Percentiles rank a stretch among this genome's conserved stretches.
Evolutionary conservation across 2,329 filamentous ascomycete species (phyloP).

Genomic region (Fusarium miscanthi): DNA sequence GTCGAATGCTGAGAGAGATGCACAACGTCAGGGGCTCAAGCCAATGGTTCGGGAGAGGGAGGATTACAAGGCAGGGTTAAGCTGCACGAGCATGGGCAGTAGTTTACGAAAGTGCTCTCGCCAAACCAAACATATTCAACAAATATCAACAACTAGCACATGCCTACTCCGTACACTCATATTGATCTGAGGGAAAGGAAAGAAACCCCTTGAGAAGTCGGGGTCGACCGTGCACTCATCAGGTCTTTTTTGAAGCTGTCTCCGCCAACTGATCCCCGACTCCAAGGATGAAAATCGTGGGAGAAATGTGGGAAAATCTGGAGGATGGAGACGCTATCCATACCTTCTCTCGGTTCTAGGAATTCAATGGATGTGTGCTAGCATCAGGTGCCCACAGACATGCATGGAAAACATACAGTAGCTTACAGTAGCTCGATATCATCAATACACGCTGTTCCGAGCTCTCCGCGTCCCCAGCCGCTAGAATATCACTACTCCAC

Average conservation of each 20-base stretch:
- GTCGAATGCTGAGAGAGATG: constrained; percentile 30
- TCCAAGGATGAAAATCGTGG: constrained; percentile 1
- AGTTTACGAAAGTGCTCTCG: not conserved
- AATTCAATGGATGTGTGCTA: constrained; percentile 1
- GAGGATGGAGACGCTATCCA: constrained; percentile 4
- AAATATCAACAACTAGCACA: not conserved
- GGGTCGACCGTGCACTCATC: not conserved
- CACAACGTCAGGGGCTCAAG: constrained; percentile 38
- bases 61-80: constrained; percentile 7
- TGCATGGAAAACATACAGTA: constrained; percentile 26
- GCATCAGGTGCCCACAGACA: constrained; percentile 34
- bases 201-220: not conserved
- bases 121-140: not conserved
- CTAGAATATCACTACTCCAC: constrained; percentile 44
- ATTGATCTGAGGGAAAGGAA: not conserved
- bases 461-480: constrained; percentile 33
- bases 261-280: constrained; percentile 3
- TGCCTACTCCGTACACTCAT: not conserved
- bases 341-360: constrained; percentile 16
- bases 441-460: constrained; percentile 20
- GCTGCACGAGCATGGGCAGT: constrained; percentile 20
- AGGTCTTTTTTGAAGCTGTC: constrained; percentile 6
- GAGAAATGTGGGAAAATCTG: constrained; percentile 24
- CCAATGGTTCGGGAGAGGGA: constrained; percentile 40
- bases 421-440: constrained; percentile 21